These are phyloP conservation scores for Capsicum chinense DNA, from an alignment of 257 asterid genomes.

Conservation along the genomic window DNA sequence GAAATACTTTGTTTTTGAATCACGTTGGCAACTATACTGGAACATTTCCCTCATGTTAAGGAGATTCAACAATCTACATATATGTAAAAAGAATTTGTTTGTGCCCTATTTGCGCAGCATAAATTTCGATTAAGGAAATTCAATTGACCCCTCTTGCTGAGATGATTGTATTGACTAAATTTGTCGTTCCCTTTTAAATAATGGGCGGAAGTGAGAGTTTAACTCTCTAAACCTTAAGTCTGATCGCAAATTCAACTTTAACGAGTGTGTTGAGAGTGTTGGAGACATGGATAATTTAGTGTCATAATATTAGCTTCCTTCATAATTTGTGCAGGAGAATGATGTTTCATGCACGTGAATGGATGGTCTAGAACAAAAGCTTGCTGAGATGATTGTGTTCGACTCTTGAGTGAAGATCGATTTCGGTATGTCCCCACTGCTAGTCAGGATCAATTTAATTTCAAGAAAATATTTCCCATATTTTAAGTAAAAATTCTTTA, in stretches of 20 bases:
- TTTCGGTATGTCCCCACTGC: neutral
- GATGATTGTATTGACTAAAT: neutral
- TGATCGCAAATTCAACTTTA: neutral
- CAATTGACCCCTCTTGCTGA: neutral
- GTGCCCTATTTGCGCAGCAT: neutral
- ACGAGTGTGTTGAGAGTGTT: neutral
- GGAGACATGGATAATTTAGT: neutral
- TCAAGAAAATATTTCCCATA: neutral
- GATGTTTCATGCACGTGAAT: slow-evolving; percentile 14
- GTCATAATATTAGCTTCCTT: neutral
- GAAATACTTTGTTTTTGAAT: neutral
- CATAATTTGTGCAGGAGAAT: neutral
- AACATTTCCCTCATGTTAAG: neutral
- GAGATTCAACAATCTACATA: neutral
- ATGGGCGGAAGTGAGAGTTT: neutral
- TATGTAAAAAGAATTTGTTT: neutral
- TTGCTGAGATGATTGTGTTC: neutral
- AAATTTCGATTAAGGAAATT: neutral
- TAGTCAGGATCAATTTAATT: neutral
- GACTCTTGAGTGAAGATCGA: neutral
- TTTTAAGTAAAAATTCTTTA: neutral
- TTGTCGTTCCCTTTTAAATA: neutral
- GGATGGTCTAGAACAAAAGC: neutral
- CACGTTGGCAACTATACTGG: neutral
- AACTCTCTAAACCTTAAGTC: neutral